Base-by-base conservation (phyloP, 495 filamentous ascomycete species). In the Aspergillus cavernicola region DNA sequence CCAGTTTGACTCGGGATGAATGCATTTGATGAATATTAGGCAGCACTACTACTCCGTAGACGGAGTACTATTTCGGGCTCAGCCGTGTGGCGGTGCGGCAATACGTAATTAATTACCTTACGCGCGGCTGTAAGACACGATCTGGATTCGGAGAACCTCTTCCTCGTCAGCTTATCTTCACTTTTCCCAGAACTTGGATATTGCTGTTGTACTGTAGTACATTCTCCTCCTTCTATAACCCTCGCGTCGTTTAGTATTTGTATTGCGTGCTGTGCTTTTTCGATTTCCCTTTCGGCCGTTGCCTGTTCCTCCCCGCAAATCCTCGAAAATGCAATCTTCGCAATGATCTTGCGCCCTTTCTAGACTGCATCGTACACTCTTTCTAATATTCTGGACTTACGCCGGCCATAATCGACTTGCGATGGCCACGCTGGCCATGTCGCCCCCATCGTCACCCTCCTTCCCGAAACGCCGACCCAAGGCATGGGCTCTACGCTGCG, bases 401-500 rank as follows among this genome's bases (percentile, higher is more conserved):
- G 16, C 8, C 19, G 49, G 13, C n/a, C 18, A 29, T 13, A 16
- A 1, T 33, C 18, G 4, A 20, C 57, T 35, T 58, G 56, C 48
- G 24, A 77, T 76, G 72, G 70, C 74, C 44, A 73, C 74, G 20
- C 46, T 74, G 45, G 67, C 68, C 52, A 65, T 67, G 33, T 71
- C 70, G 19, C 66, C 73, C 15, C 71, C 71, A 16, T 73, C 74
- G 15, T 74, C 77, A 35, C 73, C 80, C 10, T 71, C 70, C 45
- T 78, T 70, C 62, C 69, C 77, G 24, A 78, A 79, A 60, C 72
- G 74, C 53, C 66, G 66, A n/a, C 62, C 74, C 59, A 65, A 74
- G 60, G 57, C 79, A 59, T 93, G 85, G 80, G 88, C 84, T 6
- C 80, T 89, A 38, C 83, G 80, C 61, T 80, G 87, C 61, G 91